Evolutionary conservation across 106 monocot species (phyloP).

Genomic region (Acorus gramineus): DNA sequence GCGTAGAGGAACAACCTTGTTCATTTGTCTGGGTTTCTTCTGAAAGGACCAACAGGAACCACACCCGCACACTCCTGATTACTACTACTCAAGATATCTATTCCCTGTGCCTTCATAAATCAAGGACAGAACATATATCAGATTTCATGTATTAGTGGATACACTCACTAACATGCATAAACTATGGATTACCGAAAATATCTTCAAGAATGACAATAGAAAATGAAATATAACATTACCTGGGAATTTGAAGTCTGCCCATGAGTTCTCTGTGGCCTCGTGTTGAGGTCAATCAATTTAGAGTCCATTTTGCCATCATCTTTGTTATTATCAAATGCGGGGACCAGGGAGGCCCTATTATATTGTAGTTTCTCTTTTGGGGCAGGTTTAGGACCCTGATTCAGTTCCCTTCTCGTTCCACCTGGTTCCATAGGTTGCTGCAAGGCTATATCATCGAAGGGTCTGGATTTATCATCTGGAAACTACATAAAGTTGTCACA

Average conservation of each 20-base stretch:
- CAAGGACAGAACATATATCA: not conserved
- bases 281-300: conserved; percentile 83
- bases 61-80: conserved; percentile 28
- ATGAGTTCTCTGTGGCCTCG: conserved; percentile 37
- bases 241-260: conserved; percentile 50
- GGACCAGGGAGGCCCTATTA: conserved; percentile 10
- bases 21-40: conserved; percentile 5
- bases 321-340: conserved; percentile 15
- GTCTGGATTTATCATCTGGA: conserved; percentile 57
- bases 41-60: conserved; percentile 15
- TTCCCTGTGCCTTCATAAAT: conserved; percentile 11
- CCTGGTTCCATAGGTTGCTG: conserved; percentile 25
- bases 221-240: conserved; percentile 11
- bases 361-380: conserved; percentile 27
- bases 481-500: conserved; percentile 31
- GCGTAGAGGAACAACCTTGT: no score
- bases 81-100: conserved; percentile 4
- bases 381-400: conserved; percentile 14
- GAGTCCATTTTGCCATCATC: conserved; percentile 26
- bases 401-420: conserved; percentile 27
- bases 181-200: not conserved
- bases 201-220: no score
- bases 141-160: not conserved
- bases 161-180: not conserved
- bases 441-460: conserved; percentile 29